Base-by-base conservation (phyloP, 768 basidiomycete species). In the Phallus indusiatus region DNA sequence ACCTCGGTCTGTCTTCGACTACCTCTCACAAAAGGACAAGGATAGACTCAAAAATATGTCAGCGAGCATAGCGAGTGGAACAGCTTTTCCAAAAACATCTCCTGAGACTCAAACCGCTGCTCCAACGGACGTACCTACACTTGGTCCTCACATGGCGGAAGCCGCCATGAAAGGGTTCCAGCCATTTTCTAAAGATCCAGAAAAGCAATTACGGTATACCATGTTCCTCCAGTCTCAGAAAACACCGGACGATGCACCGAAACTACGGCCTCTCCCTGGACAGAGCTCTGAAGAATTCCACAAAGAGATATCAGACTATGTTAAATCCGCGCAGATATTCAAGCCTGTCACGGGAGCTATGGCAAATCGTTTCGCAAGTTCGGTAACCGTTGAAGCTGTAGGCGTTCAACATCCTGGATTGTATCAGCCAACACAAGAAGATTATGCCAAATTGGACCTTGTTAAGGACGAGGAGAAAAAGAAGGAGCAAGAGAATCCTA, bases 301-400 rank as follows among this genome's bases (percentile, higher is more conserved):
- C 65, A 85, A 84, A 63, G 96, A 99, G 69, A 73, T 95, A 33
- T 76, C 76, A 47, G 92, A 95, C 64, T 97, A 92, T 63, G 82
- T 89, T 1, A 90, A 93, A 68, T 80, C 92, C 0, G 95, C 95
- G 0, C 73, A 79, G 22, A 81, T 98, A 28, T 98, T 97, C 75
- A 92, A 92, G 65, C 96, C 96, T 0, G 82, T 94, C 64, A 81
- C 84, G 0, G 90, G 88, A 2, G 90, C 91, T 16, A 97, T 98
- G 90, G 92, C 93, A 0, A 87, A 84, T 20, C 81, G 95, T n/a
- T 98, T 98, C 71, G 92, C 88, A 5, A 87, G 82, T 59, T 90
- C 90, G 0, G 80, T 81, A 0, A 77, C 85, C 14, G 72, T 90
- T n/a, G 90, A 91, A 24, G 68, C 71, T 5, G 86, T 80, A 0